phyloP scores from a whole-genome alignment of 306 rosid species.

The Vigna reflexopilosa region DNA sequence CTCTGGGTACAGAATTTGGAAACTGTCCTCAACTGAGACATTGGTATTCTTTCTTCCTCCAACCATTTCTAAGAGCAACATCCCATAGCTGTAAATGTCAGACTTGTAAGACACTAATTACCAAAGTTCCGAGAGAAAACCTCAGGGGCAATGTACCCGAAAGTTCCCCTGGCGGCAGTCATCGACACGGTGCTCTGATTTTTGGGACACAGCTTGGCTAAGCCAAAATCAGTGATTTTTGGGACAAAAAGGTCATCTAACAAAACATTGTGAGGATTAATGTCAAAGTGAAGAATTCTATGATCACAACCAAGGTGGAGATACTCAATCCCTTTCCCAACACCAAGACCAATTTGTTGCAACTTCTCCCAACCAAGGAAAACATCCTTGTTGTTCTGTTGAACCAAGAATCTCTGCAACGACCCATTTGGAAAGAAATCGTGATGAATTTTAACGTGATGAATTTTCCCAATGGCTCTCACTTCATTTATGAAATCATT shows the following conservation, averaged over 20 bases:
- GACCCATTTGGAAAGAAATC: conserved; percentile 41
- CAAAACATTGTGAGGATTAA: conserved; percentile 16
- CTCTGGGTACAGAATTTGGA: conserved; percentile 40
- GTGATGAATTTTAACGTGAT: neutral
- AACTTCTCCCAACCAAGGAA: conserved; percentile 46
- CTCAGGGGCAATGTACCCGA: conserved; percentile 9
- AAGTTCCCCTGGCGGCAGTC: conserved; percentile 32
- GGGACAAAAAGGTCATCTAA: conserved; percentile 42
- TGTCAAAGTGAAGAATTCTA: conserved; percentile 49
- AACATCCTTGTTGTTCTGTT: neutral
- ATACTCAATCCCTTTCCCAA: conserved; percentile 54
- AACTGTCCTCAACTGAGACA: neutral
- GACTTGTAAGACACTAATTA: conserved; percentile 10
- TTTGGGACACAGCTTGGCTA: neutral
- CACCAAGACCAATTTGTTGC: conserved; percentile 30
- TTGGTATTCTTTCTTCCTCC: conserved; percentile 46
- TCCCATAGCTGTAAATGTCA: conserved; percentile 5
- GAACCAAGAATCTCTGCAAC: conserved; percentile 25
- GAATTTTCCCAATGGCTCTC: neutral
- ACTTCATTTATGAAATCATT: conserved; percentile 40
- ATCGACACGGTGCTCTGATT: conserved; percentile 42
- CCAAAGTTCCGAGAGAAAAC: conserved; percentile 17
- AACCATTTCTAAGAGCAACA: conserved; percentile 9
- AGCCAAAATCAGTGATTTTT: conserved; percentile 45
- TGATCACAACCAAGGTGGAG: conserved; percentile 55